Base-by-base conservation (phyloP, 768 basidiomycete genomes). In the Xerocomellus intermedius region DNA sequence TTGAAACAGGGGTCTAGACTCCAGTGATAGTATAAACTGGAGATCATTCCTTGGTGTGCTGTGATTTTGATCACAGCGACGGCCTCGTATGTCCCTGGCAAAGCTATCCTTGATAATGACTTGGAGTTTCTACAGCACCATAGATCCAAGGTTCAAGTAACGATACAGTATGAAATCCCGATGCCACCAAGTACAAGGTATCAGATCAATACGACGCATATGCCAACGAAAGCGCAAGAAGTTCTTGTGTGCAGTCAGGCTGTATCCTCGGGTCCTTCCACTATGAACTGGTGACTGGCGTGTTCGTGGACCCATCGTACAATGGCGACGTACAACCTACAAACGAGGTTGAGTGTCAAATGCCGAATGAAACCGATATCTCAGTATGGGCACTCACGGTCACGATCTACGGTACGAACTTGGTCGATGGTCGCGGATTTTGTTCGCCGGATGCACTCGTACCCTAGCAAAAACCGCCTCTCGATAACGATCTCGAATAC, bases 361-460 rank as follows among this genome's bases (percentile, higher is more conserved):
- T 16, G 26, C 4, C 8, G 28, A 32, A 44, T 14, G 24, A 53
- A 22, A 17, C 16, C n/a, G 17, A 22, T 8, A 19, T 48, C 7
- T 36, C n/a, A 21, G 12, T 19, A 26, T 41, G 30, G 17, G 41
- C 10, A 42, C 53, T 42, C 30, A 57, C 50, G 8, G 7, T 21
- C 16, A 30, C 12, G 26, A 14, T 28, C 37, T 21, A 13, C 8
- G 21, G 38, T 13, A 35, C 22, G 55, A 24, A 45, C 24, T 30
- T 42, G 22, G n/a, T 52, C 17, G 21, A 49, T 16, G 22, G 43
- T 53, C 52, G 38, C 35, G 12, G 28, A 5, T 26, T 13, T 46
- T 8, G 61, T 63, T 48, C 54, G 54, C 37, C 32, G 24, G 48
- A 63, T 63, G 8, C 57, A 41, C 30, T 47, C 53, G 21, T 56